Evolutionary conservation across 345 rosid genomes (phyloP), one percentile per base, ranked within the genome.

Genomic region (Brassica carinata): DNA sequence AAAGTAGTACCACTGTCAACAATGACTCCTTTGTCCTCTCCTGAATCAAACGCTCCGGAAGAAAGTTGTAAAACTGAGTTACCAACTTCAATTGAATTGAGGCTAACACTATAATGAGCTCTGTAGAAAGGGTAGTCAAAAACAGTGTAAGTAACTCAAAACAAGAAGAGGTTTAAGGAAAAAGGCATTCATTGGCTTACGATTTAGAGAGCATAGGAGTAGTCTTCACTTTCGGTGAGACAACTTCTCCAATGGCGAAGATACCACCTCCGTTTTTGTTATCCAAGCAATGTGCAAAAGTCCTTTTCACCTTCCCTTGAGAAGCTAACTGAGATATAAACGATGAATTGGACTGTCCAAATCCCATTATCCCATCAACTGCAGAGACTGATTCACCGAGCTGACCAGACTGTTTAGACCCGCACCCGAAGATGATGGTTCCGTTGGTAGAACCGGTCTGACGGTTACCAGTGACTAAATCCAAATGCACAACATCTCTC

Each of bases 1-100:
- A 95, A 83, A 78, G 98, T 93, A 57, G 99, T 93, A 77, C 99
- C 99, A 79, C 98, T 95, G 77, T 95, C 99, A 33, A 95, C 71
- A 78, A 95, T 91, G 18, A 96, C 87, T 84, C 90, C 94, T 71
- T 72, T 89, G 14, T 67, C 81, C 34, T 84, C 87, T 74, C 89
- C 89, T n/a, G 80, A 48, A 63, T 80, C 89, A 77, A 90, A 86
- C 27, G 83, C 30, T 83, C 83, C 84, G 45, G 90, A 70, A 53
- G 96, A 85, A 83, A 91, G 83, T 18, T 88, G 67, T 73, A 93
- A 76, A 78, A 76, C 73, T 70, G 61, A 34, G 68, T 78, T 85
- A 72, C 88, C 98, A 74, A 95, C 94, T 81, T 93, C 88, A 69
- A 93, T 67, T 30, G 82, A 87, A 79, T 88, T 88, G 88, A 95